These are phyloP conservation scores for Gardenia jasminoides DNA, from an alignment of 257 asterid species.

Conservation along the genomic window DNA sequence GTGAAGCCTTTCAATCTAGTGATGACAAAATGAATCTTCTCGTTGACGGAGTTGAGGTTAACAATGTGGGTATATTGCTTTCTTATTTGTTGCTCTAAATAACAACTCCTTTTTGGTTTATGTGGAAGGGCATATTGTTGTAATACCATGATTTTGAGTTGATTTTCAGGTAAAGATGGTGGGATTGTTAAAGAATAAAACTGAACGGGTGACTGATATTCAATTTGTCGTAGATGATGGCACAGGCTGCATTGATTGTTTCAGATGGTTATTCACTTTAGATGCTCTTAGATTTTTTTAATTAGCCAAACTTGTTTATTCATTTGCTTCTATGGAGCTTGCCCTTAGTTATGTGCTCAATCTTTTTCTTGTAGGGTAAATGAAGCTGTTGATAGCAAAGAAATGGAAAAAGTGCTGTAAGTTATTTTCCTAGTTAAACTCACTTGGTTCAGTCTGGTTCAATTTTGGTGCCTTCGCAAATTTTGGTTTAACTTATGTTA, in stretches of 20 bases:
- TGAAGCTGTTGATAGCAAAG: slow-evolving; percentile 61
- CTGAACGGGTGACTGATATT: slow-evolving; percentile 67
- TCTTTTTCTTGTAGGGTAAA: slow-evolving; percentile 51
- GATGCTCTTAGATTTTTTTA: background rate
- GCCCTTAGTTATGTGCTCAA: slow-evolving; percentile 2
- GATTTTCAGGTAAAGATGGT: slow-evolving; percentile 64
- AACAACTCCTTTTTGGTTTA: background rate
- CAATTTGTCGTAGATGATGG: slow-evolving; percentile 84
- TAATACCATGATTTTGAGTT: slow-evolving; percentile 7
- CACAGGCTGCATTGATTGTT: slow-evolving; percentile 75
- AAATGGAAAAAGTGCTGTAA: slow-evolving; percentile 70
- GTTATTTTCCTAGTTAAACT: slow-evolving; percentile 22
- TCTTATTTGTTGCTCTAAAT: background rate
- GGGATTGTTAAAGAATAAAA: slow-evolving; percentile 59
- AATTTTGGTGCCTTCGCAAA: background rate
- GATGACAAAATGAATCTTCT: slow-evolving; percentile 65
- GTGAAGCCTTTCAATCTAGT: slow-evolving; percentile 58
- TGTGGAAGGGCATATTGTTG: background rate
- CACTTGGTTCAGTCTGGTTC: background rate
- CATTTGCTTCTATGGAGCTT: background rate
- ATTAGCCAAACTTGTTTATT: background rate
- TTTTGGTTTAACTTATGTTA: background rate
- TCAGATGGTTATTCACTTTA: slow-evolving; percentile 50
- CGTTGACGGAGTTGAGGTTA: slow-evolving; percentile 78
- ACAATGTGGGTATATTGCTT: slow-evolving; percentile 42